Evolutionary conservation across 2,329 filamentous ascomycete species (phyloP).

Genomic region (Achaetomium macrosporum): DNA sequence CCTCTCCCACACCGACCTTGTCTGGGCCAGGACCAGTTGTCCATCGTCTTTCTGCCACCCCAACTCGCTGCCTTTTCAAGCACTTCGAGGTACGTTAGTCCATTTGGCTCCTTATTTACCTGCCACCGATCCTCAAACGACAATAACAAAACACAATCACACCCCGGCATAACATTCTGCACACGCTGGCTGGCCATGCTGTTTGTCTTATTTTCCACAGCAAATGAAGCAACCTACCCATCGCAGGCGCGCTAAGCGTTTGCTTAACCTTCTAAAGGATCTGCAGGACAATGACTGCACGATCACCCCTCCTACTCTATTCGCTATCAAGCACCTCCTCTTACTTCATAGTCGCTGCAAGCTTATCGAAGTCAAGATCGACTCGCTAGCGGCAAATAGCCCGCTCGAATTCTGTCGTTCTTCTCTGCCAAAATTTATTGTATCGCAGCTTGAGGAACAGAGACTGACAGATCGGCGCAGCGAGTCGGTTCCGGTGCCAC

Average conservation of each 20-base stretch:
- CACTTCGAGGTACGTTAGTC: background rate
- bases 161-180: too few relatives aligned
- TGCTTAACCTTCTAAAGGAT: constrained; percentile 14
- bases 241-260: constrained; percentile 9
- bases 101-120: background rate
- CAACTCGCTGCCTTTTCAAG: background rate
- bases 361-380: constrained; percentile 10
- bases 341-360: constrained; percentile 9
- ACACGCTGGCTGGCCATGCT: background rate
- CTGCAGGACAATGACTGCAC: constrained; percentile 10
- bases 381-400: background rate
- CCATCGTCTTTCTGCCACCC: background rate
- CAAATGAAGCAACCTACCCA: constrained; percentile 3
- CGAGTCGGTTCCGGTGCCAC: constrained; percentile 26
- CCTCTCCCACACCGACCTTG: background rate
- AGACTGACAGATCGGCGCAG: constrained; percentile 32
- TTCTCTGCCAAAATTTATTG: constrained; percentile 32
- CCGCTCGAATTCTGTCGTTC: background rate
- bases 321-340: constrained; percentile 18
- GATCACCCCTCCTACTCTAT: constrained; percentile 14
- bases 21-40: background rate
- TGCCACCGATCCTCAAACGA: background rate
- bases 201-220: background rate
- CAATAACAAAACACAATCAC: background rate
- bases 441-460: constrained; percentile 37